These are phyloP conservation scores for Brasenia schreberi DNA, from an alignment of 164 flowering plant species.

Conservation along the genomic window DNA sequence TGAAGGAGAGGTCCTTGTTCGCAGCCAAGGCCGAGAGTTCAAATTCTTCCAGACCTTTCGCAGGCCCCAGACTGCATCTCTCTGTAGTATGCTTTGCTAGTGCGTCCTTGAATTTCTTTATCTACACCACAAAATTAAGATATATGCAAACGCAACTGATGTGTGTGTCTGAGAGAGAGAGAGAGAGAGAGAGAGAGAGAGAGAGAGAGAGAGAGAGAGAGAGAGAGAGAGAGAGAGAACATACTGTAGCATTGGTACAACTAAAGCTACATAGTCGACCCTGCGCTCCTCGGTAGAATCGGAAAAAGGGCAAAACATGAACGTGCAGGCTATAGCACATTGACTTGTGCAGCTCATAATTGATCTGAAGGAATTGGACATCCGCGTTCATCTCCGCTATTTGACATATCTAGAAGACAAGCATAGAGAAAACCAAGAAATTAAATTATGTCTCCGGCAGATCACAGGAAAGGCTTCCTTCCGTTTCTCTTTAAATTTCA, in stretches of 20 bases:
- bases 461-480: too few relatives aligned
- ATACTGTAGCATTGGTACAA: slow-evolving; percentile 84
- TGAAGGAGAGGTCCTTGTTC: slow-evolving; percentile 24
- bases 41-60: slow-evolving; percentile 64
- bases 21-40: slow-evolving; percentile 44
- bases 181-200: too few relatives aligned
- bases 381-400: slow-evolving; percentile 72
- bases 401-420: slow-evolving; percentile 42
- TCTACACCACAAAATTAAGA: slow-evolving; percentile 18
- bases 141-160: too few relatives aligned
- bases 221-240: slow-evolving; percentile 6
- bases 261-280: slow-evolving; percentile 90
- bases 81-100: slow-evolving; percentile 50
- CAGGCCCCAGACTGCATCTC: slow-evolving; percentile 41
- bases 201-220: not conserved
- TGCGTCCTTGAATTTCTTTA: slow-evolving; percentile 80
- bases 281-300: slow-evolving; percentile 77
- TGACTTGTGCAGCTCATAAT: slow-evolving; percentile 76
- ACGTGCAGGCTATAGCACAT: slow-evolving; percentile 78
- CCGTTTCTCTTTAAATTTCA: too few relatives aligned
- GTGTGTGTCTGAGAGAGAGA: too few relatives aligned
- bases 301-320: slow-evolving; percentile 83
- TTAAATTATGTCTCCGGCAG: slow-evolving; percentile 4
- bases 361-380: slow-evolving; percentile 59
- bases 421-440: too few relatives aligned